Percentiles rank a stretch among this genome's conserved stretches.
These are phyloP conservation scores for Dryas alaskensis DNA, from an alignment of 306 rosid species.

Conservation along the genomic window DNA sequence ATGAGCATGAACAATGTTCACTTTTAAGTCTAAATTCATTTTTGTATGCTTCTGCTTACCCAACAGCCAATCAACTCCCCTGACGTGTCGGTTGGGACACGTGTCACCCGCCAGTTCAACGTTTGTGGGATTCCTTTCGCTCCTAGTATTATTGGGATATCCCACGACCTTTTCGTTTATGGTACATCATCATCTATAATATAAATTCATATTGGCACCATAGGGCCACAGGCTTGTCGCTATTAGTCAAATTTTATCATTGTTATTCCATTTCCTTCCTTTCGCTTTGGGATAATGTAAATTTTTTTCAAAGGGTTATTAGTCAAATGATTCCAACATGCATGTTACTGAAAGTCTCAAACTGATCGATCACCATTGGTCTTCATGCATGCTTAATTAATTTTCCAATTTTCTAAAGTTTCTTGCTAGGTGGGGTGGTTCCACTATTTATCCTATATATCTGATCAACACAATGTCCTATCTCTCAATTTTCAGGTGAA, in stretches of 20 bases:
- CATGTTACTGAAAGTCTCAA: no score
- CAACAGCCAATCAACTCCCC: background rate
- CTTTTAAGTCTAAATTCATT: constrained; percentile 8
- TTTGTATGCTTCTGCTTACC: background rate
- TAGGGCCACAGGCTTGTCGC: background rate
- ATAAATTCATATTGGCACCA: background rate
- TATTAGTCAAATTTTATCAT: background rate
- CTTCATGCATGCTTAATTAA: no score
- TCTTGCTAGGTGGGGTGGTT: no score
- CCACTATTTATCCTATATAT: no score
- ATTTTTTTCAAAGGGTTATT: no score
- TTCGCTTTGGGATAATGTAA: no score
- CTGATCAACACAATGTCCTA: no score
- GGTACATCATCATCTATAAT: background rate
- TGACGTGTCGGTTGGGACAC: constrained; percentile 15
- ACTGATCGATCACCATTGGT: no score
- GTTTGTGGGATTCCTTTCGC: background rate
- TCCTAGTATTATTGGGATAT: constrained; percentile 6
- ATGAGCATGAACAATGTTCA: constrained; percentile 4
- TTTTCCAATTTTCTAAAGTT: no score
- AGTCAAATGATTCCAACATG: no score
- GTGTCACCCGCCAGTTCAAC: constrained; percentile 2
- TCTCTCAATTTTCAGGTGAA: no score
- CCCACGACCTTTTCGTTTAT: background rate
- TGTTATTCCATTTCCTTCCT: no score